Evolutionary conservation across 192 early-diverging fungal species (phyloP).

Genomic region (Chytriomyces sp.): DNA sequence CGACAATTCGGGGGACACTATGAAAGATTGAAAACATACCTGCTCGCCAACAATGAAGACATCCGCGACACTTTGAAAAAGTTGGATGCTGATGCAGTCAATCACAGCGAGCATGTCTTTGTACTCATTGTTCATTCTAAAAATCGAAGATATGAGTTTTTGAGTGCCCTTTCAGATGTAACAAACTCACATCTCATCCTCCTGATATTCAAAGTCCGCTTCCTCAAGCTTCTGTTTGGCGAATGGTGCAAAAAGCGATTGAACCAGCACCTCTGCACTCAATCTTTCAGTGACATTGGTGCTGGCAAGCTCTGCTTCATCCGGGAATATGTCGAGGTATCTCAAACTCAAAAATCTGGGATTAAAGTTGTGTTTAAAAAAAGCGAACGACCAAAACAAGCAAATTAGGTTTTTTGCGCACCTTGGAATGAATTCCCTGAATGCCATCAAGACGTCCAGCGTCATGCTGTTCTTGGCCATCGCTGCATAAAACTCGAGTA

Average conservation of each 20-base stretch:
- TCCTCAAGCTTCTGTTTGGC: slow-evolving; percentile 18
- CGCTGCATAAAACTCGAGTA: background rate
- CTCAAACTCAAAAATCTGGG: slow-evolving; percentile 5
- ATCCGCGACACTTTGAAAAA: slow-evolving; percentile 13
- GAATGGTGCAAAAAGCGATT: slow-evolving; percentile 7
- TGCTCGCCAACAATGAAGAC: slow-evolving; percentile 33
- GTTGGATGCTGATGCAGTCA: background rate
- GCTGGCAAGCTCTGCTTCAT: slow-evolving; percentile 1
- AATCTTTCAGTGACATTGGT: background rate
- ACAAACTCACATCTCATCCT: slow-evolving; percentile 36
- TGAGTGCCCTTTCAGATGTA: background rate
- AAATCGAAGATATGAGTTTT: background rate
- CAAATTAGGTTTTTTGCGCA: background rate
- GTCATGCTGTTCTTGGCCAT: background rate
- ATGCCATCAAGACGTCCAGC: background rate
- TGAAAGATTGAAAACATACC: slow-evolving; percentile 9
- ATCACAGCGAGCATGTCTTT: slow-evolving; percentile 25
- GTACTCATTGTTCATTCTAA: slow-evolving; percentile 14
- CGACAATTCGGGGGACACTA: too few species aligned
- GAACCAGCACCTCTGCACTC: background rate
- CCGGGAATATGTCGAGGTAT: slow-evolving; percentile 30
- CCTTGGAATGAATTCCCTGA: slow-evolving; percentile 1
- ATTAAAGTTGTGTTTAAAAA: background rate
- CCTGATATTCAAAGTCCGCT: slow-evolving; percentile 46
- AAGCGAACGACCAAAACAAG: background rate